phyloP scores from a whole-genome alignment of 2,329 filamentous ascomycete genomes.

The Zymoseptoria crescenta region DNA sequence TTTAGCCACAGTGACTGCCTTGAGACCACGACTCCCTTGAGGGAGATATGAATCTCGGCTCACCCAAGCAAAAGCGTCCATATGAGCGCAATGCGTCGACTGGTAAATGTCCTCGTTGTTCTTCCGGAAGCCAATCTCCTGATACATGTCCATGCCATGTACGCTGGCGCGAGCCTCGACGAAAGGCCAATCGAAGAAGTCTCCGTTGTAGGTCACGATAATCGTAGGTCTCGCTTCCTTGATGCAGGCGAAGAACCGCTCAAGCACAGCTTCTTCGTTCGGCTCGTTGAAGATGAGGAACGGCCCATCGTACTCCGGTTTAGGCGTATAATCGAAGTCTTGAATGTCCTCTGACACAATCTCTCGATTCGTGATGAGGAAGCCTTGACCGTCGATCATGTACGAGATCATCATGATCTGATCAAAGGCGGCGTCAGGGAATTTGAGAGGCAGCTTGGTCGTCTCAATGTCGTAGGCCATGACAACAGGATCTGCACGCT shows the following conservation, averaged over 20 bases:
- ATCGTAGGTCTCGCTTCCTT: constrained; percentile 92
- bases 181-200: constrained; percentile 99
- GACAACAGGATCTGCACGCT: constrained; percentile 91
- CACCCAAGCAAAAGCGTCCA: constrained; percentile 99
- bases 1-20: constrained; percentile 96
- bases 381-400: constrained; percentile 98
- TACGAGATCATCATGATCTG: constrained; percentile 99
- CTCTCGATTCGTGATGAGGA: constrained; percentile 94
- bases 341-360: constrained; percentile 96
- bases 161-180: constrained; percentile 89
- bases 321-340: constrained; percentile 97
- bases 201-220: constrained; percentile 99
- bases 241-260: constrained; percentile 90
- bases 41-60: constrained; percentile 97
- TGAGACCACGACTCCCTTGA: constrained; percentile 92
- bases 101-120: constrained; percentile 95
- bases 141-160: constrained; percentile 98
- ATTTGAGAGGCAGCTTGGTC: constrained; percentile 89
- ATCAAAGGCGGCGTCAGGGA: constrained; percentile 87
- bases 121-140: constrained; percentile 93
- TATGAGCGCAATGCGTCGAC: constrained; percentile 90
- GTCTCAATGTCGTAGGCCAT: constrained; percentile 99
- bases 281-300: constrained; percentile 99
- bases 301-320: constrained; percentile 85
- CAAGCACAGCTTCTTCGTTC: constrained; percentile 77